Conservation (phyloP, 2,329 filamentous ascomycete species). For the Ophiognomonia clavigignenti-juglandacearum region DNA sequence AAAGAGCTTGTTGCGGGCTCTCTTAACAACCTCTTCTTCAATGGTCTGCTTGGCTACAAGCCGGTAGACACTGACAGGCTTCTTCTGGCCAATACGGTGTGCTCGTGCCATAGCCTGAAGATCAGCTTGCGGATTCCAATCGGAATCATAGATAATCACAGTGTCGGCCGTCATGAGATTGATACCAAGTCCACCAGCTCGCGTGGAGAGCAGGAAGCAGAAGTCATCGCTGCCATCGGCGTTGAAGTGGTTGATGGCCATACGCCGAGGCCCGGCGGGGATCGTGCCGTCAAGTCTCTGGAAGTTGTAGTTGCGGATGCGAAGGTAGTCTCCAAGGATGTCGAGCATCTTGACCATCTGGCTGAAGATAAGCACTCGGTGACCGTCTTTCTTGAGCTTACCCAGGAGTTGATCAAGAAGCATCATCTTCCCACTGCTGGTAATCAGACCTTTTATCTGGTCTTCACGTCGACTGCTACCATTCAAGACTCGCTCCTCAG, state of each 20-base stretch:
- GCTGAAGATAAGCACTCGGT: conserved; percentile 96
- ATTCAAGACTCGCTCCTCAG: conserved; percentile 81
- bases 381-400: conserved; percentile 88
- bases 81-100: conserved; percentile 95
- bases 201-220: conserved; percentile 90
- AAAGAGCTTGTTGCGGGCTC: conserved; percentile 94
- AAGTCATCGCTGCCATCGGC: conserved; percentile 95
- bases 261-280: conserved; percentile 76
- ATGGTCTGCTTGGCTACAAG: conserved; percentile 97
- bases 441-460: conserved; percentile 85
- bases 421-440: conserved; percentile 99
- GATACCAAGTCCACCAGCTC: conserved; percentile 95
- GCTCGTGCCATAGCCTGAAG: conserved; percentile 97
- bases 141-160: conserved; percentile 94
- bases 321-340: conserved; percentile 90
- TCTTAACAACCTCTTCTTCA: conserved; percentile 94
- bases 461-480: conserved; percentile 82
- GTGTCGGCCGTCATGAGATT: conserved; percentile 99
- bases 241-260: conserved; percentile 98
- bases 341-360: conserved; percentile 99
- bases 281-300: conserved; percentile 96
- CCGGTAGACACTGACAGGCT: conserved; percentile 92
- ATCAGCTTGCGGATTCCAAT: conserved; percentile 98
- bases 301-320: conserved; percentile 88
- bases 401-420: conserved; percentile 89